Evolutionary conservation across 495 filamentous ascomycete genomes (phyloP), one percentile per base, ranked within the genome.

Genomic region (Hyaloscypha hepaticicola): DNA sequence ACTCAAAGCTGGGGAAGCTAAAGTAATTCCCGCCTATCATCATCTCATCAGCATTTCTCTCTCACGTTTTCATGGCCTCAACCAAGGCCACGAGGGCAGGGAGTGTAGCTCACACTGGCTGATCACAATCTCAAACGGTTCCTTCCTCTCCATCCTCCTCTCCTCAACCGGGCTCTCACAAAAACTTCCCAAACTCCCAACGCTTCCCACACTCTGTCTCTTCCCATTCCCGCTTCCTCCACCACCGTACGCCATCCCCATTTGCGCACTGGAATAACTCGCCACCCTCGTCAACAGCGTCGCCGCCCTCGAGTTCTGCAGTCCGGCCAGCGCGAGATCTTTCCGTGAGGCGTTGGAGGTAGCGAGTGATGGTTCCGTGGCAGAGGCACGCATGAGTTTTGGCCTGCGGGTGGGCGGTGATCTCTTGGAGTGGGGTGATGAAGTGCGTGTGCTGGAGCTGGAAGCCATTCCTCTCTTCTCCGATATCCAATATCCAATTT

Each of bases 1-100:
- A 69, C 50, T 85, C 82, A 66, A 84, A 83, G 73, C 79, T 84
- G 21, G 82, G 82, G 70, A 85, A 85, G 76, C 81, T 83, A 61
- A 83, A 81, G 64, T 85, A 85, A 55, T 79, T 76, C 14, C 71
- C 78, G n/a, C 51, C 69, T 71, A 34, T 11, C 11, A 12, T n/a
- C 29, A 45, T 64, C 51, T 63, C 68, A 49, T 11, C 12, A 21
- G 19, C 38, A 34, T 61, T 59, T 45, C 41, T 41, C 26, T 55
- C 14, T 14, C n/a, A 3, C 9, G 19, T 19, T 2, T 59, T 48
- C 41, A 22, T 11, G 19, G 3, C 41, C 25, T 51, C 24, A 45
- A 48, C 33, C 11, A 45, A 9, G 11, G 16, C 11, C 6, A 45
- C n/a, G 19, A 16, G 6, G 64, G n/a, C n/a, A 48, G 65, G 45